Evolutionary conservation across 352 stramenopile species (phyloP), one percentile per base, ranked within the genome.

Genomic region (Phytopythium cucurbitacearum): DNA sequence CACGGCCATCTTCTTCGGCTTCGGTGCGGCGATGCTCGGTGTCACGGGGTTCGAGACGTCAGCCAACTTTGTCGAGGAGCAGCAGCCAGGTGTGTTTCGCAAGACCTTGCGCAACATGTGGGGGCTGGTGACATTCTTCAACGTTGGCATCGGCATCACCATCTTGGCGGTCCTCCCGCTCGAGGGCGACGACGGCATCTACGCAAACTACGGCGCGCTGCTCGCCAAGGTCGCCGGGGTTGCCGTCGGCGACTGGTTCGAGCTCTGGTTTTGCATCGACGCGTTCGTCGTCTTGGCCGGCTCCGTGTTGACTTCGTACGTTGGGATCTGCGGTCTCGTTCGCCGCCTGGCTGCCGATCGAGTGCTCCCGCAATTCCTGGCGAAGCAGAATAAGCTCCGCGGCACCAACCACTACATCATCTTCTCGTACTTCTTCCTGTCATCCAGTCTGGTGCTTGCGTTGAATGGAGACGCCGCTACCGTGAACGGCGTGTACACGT

Each of bases 1-100:
- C 33, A 87, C 74, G 0, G 81, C 77, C 4, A 69, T 91, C 33
- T 91, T 91, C 57, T 95, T 86, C 48, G 86, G 86, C 40, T 90
- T 87, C 49, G 78, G 66, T 21, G 80, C 76, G 11, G 87, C 89
- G 4, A 96, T 97, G 83, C 69, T 97, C 16, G 90, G 90, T 47
- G 90, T 97, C 52, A 94, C 79, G 11, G 90, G 90, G 21, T 97
- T 97, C 51, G 90, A 97, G 69, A 96, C 82, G 0, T 91, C 79
- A 45, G 85, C 85, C 4, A 86, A 97, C 57, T 97, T 96, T 71
- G 84, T 97, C 10, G 87, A 97, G 62, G 81, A 96, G 67, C 87
- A 97, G 64, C 70, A 73, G 28, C 70, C 76, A 4, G 85, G 87
- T 2, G 85, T 96, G 7, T 97, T 97, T 54, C 64, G 75, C 40